Evolutionary conservation across 768 basidiomycete species (phyloP), one percentile per base, ranked within the genome.

Genomic region (Calocybe indica): DNA sequence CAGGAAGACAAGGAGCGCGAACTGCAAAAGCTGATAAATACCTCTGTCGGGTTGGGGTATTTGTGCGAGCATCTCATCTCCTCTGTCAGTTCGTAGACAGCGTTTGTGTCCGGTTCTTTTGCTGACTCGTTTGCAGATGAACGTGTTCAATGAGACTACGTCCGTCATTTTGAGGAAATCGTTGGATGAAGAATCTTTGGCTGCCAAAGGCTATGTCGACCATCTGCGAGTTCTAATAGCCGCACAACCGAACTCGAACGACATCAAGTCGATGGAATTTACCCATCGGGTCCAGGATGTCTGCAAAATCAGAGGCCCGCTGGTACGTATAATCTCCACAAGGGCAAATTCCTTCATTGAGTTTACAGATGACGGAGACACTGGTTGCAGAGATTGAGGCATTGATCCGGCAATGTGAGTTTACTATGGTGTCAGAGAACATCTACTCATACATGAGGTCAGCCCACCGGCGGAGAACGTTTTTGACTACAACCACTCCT

Each of bases 21-120:
- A 14, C 43, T 62, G 15, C 61, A 65, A 39, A 43, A 40, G 30
- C 35, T 57, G 9, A 51, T 62, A 5, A 52, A 63, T 39, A 55
- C 51, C 12, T 54, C 54, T 8, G 50, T 62, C 5, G 59, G 55
- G 7, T 45, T 64, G 7, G 60, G 55, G 8, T 61, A 55, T 54
- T 40, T 60, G 37, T 63, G 60, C 46, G 59, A 63, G 36, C 56
- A 60, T 29, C 54, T 59, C 12, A 58, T 61, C 38, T 51, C 58
- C 34, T 50, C 60, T 36, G 62, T 59, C 32, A 36, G 61, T 55
- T 34, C 4, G 13, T 32, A 7, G 34, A 22, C 37, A 32, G 15
- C 10, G 32, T 12, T 4, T 12, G 31, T 15, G 13, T 12, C 34
- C 12, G 35, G 22, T 15, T 41, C 28, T 29, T 30, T 37, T 5